These are phyloP conservation scores for Pulveroboletus sp. DNA, from an alignment of 768 basidiomycete genomes.

Conservation along the genomic window DNA sequence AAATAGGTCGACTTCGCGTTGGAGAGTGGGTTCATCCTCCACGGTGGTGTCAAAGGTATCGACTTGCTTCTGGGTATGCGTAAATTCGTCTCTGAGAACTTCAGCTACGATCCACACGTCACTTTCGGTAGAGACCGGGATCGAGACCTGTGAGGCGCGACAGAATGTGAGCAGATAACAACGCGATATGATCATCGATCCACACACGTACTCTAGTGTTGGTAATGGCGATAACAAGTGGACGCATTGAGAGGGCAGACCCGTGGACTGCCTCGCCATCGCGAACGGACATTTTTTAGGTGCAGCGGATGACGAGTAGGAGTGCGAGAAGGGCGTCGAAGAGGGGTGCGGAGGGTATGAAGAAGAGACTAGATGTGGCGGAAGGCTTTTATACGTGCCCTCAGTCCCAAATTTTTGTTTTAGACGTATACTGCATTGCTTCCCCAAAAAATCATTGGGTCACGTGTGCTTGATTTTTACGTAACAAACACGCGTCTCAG, in stretches of 20 bases:
- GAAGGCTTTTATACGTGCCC: slow-evolving; percentile 23
- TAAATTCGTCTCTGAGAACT: slow-evolving; percentile 85
- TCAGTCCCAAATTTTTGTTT: slow-evolving; percentile 32
- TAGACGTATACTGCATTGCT: slow-evolving; percentile 17
- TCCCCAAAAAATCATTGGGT: slow-evolving; percentile 28
- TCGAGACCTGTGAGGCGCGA: slow-evolving; percentile 53
- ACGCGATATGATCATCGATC: slow-evolving; percentile 6
- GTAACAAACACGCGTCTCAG: slow-evolving; percentile 9
- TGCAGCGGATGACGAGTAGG: slow-evolving; percentile 5
- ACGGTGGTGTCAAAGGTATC: slow-evolving; percentile 52
- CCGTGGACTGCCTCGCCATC: slow-evolving; percentile 29
- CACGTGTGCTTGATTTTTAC: slow-evolving; percentile 24
- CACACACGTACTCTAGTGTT: slow-evolving; percentile 32
- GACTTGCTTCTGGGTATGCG: slow-evolving; percentile 54
- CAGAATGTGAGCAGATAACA: slow-evolving; percentile 1
- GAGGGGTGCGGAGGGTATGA: not conserved
- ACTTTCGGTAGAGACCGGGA: slow-evolving; percentile 76
- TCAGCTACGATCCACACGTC: slow-evolving; percentile 93
- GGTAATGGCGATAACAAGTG: slow-evolving; percentile 29
- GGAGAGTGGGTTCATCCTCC: slow-evolving; percentile 49
- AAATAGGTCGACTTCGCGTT: slow-evolving; percentile 72
- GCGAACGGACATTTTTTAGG: slow-evolving; percentile 30
- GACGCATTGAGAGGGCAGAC: slow-evolving; percentile 33
- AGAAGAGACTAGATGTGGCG: slow-evolving; percentile 4
- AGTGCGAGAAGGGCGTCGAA: not conserved